Conservation (phyloP, 1,139 yeast genomes). For the Yamadazyma blattariae region DNA sequence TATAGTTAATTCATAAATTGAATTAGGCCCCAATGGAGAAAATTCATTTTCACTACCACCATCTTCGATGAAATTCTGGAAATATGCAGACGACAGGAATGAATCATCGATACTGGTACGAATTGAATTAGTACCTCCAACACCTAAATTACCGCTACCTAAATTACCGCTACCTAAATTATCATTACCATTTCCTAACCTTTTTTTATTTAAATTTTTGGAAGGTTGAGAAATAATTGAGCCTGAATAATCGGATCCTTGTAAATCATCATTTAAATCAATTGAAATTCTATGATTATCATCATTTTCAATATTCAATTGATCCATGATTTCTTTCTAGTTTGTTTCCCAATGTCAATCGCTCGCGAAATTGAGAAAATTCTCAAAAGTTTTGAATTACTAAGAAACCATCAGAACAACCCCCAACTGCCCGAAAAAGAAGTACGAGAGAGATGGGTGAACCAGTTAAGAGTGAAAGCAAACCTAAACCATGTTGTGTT, state of each 20-base stretch:
- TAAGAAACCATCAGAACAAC: constrained; percentile 17
- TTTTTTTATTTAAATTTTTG: not conserved
- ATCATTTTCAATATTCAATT: not conserved
- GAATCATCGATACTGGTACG: constrained; percentile 40
- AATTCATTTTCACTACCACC: constrained; percentile 18
- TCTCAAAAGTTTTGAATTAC: not conserved
- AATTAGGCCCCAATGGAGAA: constrained; percentile 75
- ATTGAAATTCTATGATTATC: constrained; percentile 16
- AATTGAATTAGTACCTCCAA: constrained; percentile 3
- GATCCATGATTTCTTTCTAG: no score
- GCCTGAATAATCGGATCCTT: constrained; percentile 17
- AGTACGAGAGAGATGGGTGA: constrained; percentile 4
- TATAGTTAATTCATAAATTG: constrained; percentile 70
- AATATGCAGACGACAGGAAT: constrained; percentile 30
- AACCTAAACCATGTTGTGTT: constrained; percentile 96
- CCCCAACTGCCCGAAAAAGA: no score
- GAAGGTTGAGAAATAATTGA: constrained; percentile 11
- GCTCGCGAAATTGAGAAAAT: not conserved
- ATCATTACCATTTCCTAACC: no score
- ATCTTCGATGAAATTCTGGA: constrained; percentile 21
- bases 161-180: no score
- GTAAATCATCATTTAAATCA: constrained; percentile 41
- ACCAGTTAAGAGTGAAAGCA: no score
- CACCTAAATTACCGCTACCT: no score
- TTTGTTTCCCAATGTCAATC: not conserved